phyloP scores from a whole-genome alignment of 345 rosid species.

The Corchorus olitorius region DNA sequence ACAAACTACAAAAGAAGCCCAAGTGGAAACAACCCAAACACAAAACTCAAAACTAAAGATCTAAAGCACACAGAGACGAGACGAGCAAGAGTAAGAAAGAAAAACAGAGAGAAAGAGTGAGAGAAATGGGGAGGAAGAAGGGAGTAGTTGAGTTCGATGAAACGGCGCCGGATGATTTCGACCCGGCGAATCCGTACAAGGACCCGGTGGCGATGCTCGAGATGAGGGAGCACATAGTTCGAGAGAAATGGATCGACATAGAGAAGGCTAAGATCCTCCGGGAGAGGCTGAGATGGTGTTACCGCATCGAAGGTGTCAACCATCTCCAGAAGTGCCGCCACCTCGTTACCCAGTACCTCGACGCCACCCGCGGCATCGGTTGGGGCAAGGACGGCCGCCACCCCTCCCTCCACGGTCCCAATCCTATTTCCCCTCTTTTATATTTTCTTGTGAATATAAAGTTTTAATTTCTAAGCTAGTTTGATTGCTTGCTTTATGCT shows the following conservation, averaged over 20 bases:
- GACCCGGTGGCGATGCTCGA: constrained; percentile 99
- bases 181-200: constrained; percentile 79
- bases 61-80: neutral
- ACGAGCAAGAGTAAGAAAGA: neutral
- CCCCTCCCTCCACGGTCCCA: constrained; percentile 75
- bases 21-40: neutral
- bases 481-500: neutral
- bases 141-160: constrained; percentile 89
- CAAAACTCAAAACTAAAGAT: neutral
- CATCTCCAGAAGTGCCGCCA: constrained; percentile 98
- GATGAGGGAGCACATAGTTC: constrained; percentile 92
- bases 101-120: neutral
- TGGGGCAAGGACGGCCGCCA: constrained; percentile 99
- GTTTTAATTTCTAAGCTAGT: neutral
- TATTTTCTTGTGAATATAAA: neutral
- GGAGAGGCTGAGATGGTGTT: constrained; percentile 91
- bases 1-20: neutral
- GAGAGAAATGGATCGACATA: constrained; percentile 99
- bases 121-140: constrained; percentile 92
- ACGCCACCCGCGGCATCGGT: constrained; percentile 96
- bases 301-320: constrained; percentile 95
- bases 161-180: constrained; percentile 95
- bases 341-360: constrained; percentile 89
- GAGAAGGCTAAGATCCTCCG: constrained; percentile 98
- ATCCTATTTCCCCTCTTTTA: neutral